Evolutionary conservation across 768 basidiomycete genomes (phyloP).

Genomic region (Tulasnella sp.): DNA sequence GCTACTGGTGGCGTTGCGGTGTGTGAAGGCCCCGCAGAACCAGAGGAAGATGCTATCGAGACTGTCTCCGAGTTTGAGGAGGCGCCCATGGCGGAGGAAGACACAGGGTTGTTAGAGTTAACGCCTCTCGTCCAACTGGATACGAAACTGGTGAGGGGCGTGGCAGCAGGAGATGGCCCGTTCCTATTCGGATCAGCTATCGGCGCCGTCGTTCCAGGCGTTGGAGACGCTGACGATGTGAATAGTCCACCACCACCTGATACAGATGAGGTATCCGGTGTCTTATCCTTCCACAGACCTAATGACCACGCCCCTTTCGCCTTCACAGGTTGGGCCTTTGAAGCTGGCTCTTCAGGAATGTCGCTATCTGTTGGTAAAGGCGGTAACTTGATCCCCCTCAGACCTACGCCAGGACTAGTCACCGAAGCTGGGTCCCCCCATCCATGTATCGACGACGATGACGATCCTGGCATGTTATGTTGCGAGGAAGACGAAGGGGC

Average conservation of each 20-base stretch:
- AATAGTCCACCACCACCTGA: too few species aligned
- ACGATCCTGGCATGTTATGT: slow-evolving; percentile 35
- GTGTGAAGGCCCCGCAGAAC: neutral
- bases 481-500: slow-evolving; percentile 58
- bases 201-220: neutral
- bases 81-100: neutral
- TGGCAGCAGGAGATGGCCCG: neutral
- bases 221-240: slow-evolving; percentile 1
- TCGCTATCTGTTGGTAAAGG: slow-evolving; percentile 22
- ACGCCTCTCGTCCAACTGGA: slow-evolving; percentile 15
- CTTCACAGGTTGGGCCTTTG: neutral
- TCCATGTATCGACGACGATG: neutral
- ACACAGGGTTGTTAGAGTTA: neutral
- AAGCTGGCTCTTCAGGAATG: slow-evolving; percentile 13
- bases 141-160: slow-evolving; percentile 9
- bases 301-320: slow-evolving; percentile 17
- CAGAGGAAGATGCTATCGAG: neutral
- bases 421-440: neutral
- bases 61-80: neutral
- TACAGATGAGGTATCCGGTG: too few species aligned
- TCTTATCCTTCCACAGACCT: slow-evolving; percentile 19
- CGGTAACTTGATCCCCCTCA: slow-evolving; percentile 19
- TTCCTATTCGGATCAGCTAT: neutral
- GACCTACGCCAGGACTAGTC: neutral
- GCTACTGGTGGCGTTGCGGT: neutral